Evolutionary conservation across 106 monocot species (phyloP).

Genomic region (Acanthochlamys bracteata): DNA sequence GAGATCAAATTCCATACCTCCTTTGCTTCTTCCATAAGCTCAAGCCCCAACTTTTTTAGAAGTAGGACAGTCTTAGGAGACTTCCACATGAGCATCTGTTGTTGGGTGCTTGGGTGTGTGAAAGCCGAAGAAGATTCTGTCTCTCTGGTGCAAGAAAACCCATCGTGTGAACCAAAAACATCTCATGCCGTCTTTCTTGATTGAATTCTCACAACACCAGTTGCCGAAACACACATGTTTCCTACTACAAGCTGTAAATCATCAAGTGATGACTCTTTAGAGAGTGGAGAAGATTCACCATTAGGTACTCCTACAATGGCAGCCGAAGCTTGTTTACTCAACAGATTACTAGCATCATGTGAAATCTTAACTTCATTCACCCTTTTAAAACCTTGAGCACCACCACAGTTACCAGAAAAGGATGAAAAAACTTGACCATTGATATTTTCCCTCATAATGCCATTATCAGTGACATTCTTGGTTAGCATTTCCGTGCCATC

Average conservation of each 20-base stretch:
- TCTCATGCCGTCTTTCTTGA: slow-evolving; percentile 97
- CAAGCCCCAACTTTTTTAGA: slow-evolving; percentile 78
- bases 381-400: slow-evolving; percentile 11
- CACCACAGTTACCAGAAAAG: slow-evolving; percentile 11
- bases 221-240: slow-evolving; percentile 85
- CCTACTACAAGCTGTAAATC: slow-evolving; percentile 36
- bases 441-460: slow-evolving; percentile 19
- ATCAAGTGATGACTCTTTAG: slow-evolving; percentile 9
- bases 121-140: slow-evolving; percentile 98
- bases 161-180: slow-evolving; percentile 98
- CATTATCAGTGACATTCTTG: slow-evolving; percentile 1
- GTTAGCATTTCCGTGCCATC: slow-evolving; percentile 20
- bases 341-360: slow-evolving; percentile 4
- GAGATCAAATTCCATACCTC: slow-evolving; percentile 34
- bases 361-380: slow-evolving; percentile 13
- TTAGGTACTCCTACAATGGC: not conserved
- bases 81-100: slow-evolving; percentile 99
- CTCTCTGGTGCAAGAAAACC: slow-evolving; percentile 90
- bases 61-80: slow-evolving; percentile 91
- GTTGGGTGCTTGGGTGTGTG: slow-evolving; percentile 98
- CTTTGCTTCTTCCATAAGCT: slow-evolving; percentile 97
- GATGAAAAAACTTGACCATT: slow-evolving; percentile 14
- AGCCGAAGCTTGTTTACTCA: slow-evolving; percentile 16
- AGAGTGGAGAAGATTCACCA: slow-evolving; percentile 9
- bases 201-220: slow-evolving; percentile 95